phyloP scores from a whole-genome alignment of 2,329 filamentous ascomycete species.

The Colletotrichum sp. region DNA sequence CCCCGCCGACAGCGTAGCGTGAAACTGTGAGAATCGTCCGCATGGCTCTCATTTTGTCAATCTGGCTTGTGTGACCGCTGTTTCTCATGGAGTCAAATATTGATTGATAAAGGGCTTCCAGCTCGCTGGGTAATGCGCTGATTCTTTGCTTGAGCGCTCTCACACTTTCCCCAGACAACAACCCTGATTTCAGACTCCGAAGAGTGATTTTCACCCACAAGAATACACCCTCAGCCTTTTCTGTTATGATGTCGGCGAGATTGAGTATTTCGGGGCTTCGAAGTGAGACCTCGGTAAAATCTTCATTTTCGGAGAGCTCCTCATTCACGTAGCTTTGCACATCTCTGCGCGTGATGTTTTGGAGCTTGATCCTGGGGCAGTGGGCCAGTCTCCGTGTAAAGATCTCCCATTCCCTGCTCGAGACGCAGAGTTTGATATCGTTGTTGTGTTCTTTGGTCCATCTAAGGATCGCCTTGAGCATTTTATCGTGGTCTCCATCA shows the following conservation, averaged over 20 bases:
- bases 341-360: background rate
- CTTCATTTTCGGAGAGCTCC: background rate
- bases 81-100: background rate
- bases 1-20: rapidly evolving
- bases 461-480: background rate
- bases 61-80: background rate
- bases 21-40: background rate
- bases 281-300: background rate
- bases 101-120: background rate
- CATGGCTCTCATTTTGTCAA: background rate
- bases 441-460: background rate
- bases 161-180: background rate
- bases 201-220: background rate
- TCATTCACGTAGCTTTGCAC: background rate
- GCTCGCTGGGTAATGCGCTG: background rate
- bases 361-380: background rate
- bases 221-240: background rate
- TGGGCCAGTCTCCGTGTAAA: background rate
- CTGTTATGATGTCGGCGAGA: background rate
- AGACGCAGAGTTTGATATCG: background rate
- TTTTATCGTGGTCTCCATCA: background rate
- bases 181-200: background rate
- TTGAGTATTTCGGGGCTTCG: background rate
- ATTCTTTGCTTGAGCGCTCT: background rate
- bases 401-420: background rate